Evolutionary conservation across 345 rosid genomes (phyloP).

Genomic region (Noccaea caerulescens): DNA sequence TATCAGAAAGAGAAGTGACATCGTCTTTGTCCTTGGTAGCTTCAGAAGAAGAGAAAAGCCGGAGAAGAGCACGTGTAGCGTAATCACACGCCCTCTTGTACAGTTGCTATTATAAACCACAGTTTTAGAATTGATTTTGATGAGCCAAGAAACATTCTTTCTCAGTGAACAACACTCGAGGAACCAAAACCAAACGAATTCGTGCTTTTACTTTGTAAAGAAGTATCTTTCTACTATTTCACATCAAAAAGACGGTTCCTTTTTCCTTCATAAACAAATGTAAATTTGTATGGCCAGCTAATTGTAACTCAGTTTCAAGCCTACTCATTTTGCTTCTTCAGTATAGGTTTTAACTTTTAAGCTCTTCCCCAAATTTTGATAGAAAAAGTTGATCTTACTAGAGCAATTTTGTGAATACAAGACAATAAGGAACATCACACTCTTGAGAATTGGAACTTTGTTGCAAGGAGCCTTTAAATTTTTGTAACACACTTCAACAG

Average conservation of each 20-base stretch:
- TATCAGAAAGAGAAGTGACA: slow-evolving; percentile 54
- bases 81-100: not conserved
- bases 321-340: not conserved
- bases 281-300: not conserved
- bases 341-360: not conserved
- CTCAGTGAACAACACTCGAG: not conserved
- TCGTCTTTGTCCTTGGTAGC: slow-evolving; percentile 40
- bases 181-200: not conserved
- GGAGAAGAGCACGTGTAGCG: slow-evolving; percentile 32
- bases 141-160: not conserved
- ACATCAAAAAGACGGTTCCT: not conserved
- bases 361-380: too few relatives aligned
- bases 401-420: not conserved
- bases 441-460: not conserved
- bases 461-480: not conserved
- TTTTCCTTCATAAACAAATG: slow-evolving; percentile 39
- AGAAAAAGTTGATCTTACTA: too few relatives aligned
- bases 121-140: slow-evolving; percentile 7
- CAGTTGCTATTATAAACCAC: not conserved
- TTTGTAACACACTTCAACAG: not conserved
- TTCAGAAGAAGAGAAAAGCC: slow-evolving; percentile 49
- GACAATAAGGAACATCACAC: not conserved
- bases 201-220: slow-evolving; percentile 8
- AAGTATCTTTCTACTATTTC: slow-evolving; percentile 9
- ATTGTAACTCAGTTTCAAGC: slow-evolving; percentile 14